A percentile compares a stretch with the other conserved stretches of the same genome.
Conservation (phyloP, 371 early-diverging fungal genomes). For the Circinella minor region DNA sequence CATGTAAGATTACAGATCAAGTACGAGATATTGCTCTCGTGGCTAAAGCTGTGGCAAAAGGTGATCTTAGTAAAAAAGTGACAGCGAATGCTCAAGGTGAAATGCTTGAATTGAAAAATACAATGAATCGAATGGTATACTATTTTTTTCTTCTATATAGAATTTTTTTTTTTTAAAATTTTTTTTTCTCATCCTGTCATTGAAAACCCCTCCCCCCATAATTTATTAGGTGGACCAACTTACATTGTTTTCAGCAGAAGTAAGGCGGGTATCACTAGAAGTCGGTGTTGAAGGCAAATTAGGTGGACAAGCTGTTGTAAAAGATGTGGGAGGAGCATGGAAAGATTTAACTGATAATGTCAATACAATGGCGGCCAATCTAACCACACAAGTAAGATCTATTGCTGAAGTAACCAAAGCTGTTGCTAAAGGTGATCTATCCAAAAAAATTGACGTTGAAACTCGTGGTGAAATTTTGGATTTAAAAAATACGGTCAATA, state of each 20-base stretch:
- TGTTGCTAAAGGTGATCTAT: too few species aligned
- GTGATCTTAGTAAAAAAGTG: constrained; percentile 53
- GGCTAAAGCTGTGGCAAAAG: constrained; percentile 59
- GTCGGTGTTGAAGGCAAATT: too few species aligned
- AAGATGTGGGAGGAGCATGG: too few species aligned
- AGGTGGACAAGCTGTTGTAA: too few species aligned
- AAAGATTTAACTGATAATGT: too few species aligned
- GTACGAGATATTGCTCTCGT: constrained; percentile 62
- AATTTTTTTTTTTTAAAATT: background rate
- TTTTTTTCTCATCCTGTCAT: too few species aligned
- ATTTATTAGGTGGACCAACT: background rate
- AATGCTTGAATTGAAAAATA: constrained; percentile 43
- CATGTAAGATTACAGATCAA: constrained; percentile 61
- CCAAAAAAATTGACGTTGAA: too few species aligned
- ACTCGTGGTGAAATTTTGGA: background rate
- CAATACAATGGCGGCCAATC: too few species aligned
- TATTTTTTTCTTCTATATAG: background rate
- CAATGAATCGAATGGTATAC: constrained; percentile 55
- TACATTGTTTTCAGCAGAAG: background rate
- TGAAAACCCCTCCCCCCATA: too few species aligned
- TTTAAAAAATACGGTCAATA: background rate
- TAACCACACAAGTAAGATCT: too few species aligned
- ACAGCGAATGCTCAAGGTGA: constrained; percentile 46
- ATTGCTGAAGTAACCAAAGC: too few species aligned
- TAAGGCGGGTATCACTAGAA: too few species aligned